These are phyloP conservation scores for Globisporangium megalacanthum DNA, from an alignment of 352 stramenopile genomes.

Conservation along the genomic window DNA sequence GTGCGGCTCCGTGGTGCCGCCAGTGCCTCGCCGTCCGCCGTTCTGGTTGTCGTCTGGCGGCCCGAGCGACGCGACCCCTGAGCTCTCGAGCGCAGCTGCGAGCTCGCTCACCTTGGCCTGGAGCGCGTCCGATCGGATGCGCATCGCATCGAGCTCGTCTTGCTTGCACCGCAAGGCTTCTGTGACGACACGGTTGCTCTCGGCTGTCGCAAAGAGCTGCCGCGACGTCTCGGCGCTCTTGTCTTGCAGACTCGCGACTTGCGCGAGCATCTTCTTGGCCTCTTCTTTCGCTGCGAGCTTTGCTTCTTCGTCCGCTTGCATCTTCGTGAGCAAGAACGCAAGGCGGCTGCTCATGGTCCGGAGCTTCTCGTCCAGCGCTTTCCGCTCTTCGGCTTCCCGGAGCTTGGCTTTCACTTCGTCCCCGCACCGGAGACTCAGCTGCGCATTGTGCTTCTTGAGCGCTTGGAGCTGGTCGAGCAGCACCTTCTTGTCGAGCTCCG, in stretches of 20 bases:
- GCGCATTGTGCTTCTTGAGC: slow-evolving; percentile 94
- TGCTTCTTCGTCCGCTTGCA: slow-evolving; percentile 94
- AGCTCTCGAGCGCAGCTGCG: slow-evolving; percentile 50
- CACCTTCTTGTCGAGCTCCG: slow-evolving; percentile 92
- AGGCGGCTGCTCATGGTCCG: slow-evolving; percentile 90
- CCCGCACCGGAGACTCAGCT: slow-evolving; percentile 88
- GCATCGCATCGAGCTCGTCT: slow-evolving; percentile 85
- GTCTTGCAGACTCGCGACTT: slow-evolving; percentile 87
- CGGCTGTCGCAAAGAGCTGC: slow-evolving; percentile 87
- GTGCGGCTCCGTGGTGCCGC: slow-evolving; percentile 21
- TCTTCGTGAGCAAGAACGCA: slow-evolving; percentile 95
- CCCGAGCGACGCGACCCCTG: slow-evolving; percentile 20
- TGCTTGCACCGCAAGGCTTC: slow-evolving; percentile 87
- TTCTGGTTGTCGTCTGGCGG: slow-evolving; percentile 20
- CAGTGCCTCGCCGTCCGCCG: slow-evolving; percentile 5
- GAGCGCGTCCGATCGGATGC: slow-evolving; percentile 77
- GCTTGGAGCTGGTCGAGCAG: slow-evolving; percentile 92
- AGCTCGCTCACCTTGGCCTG: slow-evolving; percentile 70
- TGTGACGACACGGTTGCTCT: slow-evolving; percentile 91
- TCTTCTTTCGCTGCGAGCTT: slow-evolving; percentile 92
- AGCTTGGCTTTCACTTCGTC: slow-evolving; percentile 94
- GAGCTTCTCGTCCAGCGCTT: slow-evolving; percentile 93
- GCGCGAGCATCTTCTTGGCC: slow-evolving; percentile 91
- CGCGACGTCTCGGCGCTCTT: slow-evolving; percentile 84
- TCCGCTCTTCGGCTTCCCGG: slow-evolving; percentile 87